Evolutionary conservation across 768 basidiomycete genomes (phyloP).

Genomic region (Kwoniella newhampshirensis): DNA sequence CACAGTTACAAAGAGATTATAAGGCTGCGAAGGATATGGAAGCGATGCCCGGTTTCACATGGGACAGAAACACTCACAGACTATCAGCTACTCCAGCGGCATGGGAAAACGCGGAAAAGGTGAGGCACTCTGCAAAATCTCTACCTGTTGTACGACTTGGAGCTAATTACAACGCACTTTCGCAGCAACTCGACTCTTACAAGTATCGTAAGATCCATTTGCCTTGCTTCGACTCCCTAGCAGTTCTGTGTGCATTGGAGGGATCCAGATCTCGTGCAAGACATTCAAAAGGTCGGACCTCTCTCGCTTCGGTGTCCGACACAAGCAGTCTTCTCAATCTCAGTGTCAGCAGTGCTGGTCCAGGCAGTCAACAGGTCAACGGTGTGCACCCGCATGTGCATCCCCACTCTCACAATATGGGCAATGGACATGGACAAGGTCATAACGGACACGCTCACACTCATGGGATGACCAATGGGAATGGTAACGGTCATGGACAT

Average conservation of each 20-base stretch:
- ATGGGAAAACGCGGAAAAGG: slow-evolving; percentile 37
- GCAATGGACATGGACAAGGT: slow-evolving; percentile 5
- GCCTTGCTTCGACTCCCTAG: slow-evolving; percentile 32
- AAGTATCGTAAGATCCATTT: slow-evolving; percentile 37
- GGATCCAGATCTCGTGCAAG: slow-evolving; percentile 14
- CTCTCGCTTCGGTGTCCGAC: slow-evolving; percentile 22
- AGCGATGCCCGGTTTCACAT: slow-evolving; percentile 35
- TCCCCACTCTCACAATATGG: too few species aligned
- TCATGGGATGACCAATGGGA: neutral
- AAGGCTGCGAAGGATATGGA: slow-evolving; percentile 40
- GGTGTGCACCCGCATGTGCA: too few species aligned
- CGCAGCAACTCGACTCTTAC: slow-evolving; percentile 27
- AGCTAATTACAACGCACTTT: neutral
- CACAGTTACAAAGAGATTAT: slow-evolving; percentile 38
- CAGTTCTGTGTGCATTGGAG: slow-evolving; percentile 28
- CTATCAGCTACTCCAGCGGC: slow-evolving; percentile 26
- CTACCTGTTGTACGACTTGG: neutral
- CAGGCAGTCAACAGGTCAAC: too few species aligned
- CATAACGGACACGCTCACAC: neutral
- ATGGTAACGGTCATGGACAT: neutral
- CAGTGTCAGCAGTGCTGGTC: neutral
- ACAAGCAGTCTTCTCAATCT: slow-evolving; percentile 22
- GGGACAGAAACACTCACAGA: slow-evolving; percentile 21
- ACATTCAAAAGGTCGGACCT: slow-evolving; percentile 19
- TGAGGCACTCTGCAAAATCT: slow-evolving; percentile 9